A percentile compares a stretch with the other conserved stretches of the same genome.
phyloP scores from a whole-genome alignment of 768 basidiomycete species.

The Lepiota venenata region DNA sequence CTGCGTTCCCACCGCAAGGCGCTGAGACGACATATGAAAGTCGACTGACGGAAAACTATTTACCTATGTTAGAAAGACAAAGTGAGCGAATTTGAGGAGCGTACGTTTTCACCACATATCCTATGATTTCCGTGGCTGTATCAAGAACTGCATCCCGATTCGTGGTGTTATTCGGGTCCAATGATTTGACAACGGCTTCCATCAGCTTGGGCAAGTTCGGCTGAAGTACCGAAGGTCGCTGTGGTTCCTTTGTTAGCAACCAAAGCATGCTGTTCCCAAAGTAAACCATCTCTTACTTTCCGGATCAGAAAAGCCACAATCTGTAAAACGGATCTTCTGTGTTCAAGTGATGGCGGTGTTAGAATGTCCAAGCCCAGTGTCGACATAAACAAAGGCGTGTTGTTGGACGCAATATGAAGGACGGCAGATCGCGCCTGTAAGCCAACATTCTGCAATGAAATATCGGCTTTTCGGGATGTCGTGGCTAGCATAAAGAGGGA shows the following conservation, averaged over 20 bases:
- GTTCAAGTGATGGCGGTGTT: conserved; percentile 66
- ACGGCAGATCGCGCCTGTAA: conserved; percentile 82
- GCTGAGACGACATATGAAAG: conserved; percentile 84
- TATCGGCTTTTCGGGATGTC: conserved; percentile 62
- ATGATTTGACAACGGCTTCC: conserved; percentile 94
- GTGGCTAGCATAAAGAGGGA: conserved; percentile 82
- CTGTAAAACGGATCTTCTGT: conserved; percentile 88
- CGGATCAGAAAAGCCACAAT: conserved; percentile 91
- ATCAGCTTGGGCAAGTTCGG: conserved; percentile 81
- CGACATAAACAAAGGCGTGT: conserved; percentile 92
- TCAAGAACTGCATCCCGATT: conserved; percentile 84
- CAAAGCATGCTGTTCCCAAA: background rate
- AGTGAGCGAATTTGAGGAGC: conserved; percentile 17
- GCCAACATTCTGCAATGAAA: conserved; percentile 63
- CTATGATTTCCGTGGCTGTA: conserved; percentile 90
- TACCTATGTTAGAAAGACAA: background rate
- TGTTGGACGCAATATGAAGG: conserved; percentile 75
- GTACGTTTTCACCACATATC: conserved; percentile 91
- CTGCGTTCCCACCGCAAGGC: conserved; percentile 88
- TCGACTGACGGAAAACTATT: conserved; percentile 88
- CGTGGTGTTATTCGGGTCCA: conserved; percentile 83
- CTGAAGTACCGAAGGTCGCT: conserved; percentile 85
- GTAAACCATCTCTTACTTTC: conserved; percentile 50
- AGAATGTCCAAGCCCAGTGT: conserved; percentile 89
- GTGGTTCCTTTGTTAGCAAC: background rate